phyloP scores from a whole-genome alignment of 495 filamentous ascomycete genomes.

The Penicillium macrosclerotiorum region DNA sequence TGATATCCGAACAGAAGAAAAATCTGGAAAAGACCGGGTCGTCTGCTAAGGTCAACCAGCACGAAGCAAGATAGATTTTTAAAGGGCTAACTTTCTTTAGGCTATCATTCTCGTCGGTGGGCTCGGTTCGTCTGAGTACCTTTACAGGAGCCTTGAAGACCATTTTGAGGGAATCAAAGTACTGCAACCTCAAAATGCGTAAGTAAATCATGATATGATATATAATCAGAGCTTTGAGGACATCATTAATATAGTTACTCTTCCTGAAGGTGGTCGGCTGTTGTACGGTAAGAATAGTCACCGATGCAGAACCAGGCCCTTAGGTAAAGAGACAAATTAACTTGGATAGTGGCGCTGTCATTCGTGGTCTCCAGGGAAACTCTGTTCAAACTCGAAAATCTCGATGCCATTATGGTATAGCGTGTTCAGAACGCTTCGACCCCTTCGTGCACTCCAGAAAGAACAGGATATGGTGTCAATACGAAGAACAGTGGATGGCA shows the following conservation, averaged over 20 bases:
- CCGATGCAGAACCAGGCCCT: too few relatives aligned
- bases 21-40: constrained; percentile 22
- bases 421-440: constrained; percentile 28
- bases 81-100: constrained; percentile 26
- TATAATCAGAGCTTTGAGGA: too few relatives aligned
- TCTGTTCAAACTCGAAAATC: constrained; percentile 48
- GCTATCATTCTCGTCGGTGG: constrained; percentile 71
- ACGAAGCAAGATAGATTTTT: not conserved
- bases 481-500: constrained; percentile 21
- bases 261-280: constrained; percentile 25
- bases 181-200: constrained; percentile 61
- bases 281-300: constrained; percentile 26
- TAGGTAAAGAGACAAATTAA: constrained; percentile 35
- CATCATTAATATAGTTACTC: too few relatives aligned
- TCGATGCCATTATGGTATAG: constrained; percentile 50
- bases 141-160: constrained; percentile 54
- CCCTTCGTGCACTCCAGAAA: constrained; percentile 19
- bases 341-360: constrained; percentile 44
- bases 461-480: constrained; percentile 1
- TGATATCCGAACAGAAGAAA: constrained; percentile 58
- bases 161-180: constrained; percentile 44
- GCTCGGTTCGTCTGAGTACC: constrained; percentile 66
- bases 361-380: constrained; percentile 37
- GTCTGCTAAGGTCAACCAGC: constrained; percentile 12
- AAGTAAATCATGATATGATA: too few relatives aligned